A percentile compares a stretch with the other conserved stretches of the same genome.
Conservation (phyloP, 2,329 filamentous ascomycete genomes). For the Pseudocercospora fijiensis region DNA sequence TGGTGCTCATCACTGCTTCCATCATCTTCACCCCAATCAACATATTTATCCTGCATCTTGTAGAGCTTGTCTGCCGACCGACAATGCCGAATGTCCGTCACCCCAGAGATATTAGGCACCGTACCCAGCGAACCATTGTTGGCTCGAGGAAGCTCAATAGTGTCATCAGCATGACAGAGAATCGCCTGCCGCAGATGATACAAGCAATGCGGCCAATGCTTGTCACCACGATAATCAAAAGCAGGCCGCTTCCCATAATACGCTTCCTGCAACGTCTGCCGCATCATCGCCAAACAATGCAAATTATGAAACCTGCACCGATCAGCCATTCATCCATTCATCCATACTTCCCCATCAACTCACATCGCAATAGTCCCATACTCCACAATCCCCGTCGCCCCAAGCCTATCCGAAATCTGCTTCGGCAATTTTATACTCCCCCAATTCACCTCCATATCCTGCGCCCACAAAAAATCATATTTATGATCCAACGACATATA, state of each 20-base stretch:
- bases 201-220: slow-evolving; percentile 18
- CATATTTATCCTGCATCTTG: slow-evolving; percentile 12
- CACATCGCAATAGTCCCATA: slow-evolving; percentile 18
- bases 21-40: not conserved
- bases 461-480: slow-evolving; percentile 18
- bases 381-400: slow-evolving; percentile 8
- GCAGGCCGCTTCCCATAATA: slow-evolving; percentile 13
- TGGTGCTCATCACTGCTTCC: not conserved
- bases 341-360: not conserved
- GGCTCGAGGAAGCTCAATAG: slow-evolving; percentile 17
- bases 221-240: slow-evolving; percentile 14
- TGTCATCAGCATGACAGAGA: slow-evolving; percentile 16
- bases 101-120: slow-evolving; percentile 11
- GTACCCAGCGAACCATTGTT: slow-evolving; percentile 13
- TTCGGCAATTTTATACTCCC: slow-evolving; percentile 12
- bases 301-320: slow-evolving; percentile 17
- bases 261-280: slow-evolving; percentile 15
- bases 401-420: slow-evolving; percentile 4
- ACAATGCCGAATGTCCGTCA: slow-evolving; percentile 18
- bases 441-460: slow-evolving; percentile 9
- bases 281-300: slow-evolving; percentile 17
- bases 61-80: slow-evolving; percentile 18
- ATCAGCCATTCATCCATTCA: not conserved
- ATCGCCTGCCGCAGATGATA: slow-evolving; percentile 15
- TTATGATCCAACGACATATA: slow-evolving; percentile 20